Evolutionary conservation across 768 basidiomycete genomes (phyloP).

Genomic region (Psilocybe azurescens): DNA sequence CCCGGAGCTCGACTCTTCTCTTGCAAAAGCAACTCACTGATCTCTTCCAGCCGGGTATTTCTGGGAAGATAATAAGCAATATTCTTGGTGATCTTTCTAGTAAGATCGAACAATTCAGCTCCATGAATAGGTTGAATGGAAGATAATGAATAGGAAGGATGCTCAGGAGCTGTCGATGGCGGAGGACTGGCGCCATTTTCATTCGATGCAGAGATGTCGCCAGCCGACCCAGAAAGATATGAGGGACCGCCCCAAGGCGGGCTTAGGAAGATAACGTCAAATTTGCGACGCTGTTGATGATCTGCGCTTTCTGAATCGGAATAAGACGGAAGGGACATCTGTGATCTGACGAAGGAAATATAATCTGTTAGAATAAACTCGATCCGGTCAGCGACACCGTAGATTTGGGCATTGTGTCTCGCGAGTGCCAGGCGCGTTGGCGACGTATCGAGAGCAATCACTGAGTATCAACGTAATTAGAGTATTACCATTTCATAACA

Average conservation of each 20-base stretch:
- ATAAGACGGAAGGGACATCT: conserved; percentile 35
- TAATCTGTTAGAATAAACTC: conserved; percentile 93
- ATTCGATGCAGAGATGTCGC: conserved; percentile 8
- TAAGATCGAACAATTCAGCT: conserved; percentile 77
- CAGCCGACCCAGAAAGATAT: conserved; percentile 55
- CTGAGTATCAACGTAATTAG: conserved; percentile 44
- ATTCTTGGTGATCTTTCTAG: conserved; percentile 74
- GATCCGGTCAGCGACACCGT: conserved; percentile 94
- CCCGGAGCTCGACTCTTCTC: conserved; percentile 7
- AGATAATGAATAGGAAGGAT: conserved; percentile 70
- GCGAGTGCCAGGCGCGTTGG: conserved; percentile 87
- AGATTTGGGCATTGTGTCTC: conserved; percentile 90
- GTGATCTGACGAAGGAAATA: conserved; percentile 72
- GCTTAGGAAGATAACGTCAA: conserved; percentile 92
- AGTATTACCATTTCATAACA: not conserved
- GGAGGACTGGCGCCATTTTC: not conserved
- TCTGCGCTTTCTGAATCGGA: conserved; percentile 14
- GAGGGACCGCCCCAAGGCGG: conserved; percentile 95
- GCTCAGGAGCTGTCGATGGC: conserved; percentile 26
- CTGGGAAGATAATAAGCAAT: conserved; percentile 91
- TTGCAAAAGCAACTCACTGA: conserved; percentile 45
- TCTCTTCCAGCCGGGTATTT: conserved; percentile 77
- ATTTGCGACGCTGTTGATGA: conserved; percentile 46
- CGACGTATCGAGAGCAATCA: conserved; percentile 92
- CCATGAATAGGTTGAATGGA: conserved; percentile 84